Percentiles rank a stretch among this genome's conserved stretches.
These are phyloP conservation scores for Trametopsis cervina DNA, from an alignment of 768 basidiomycete genomes.

Conservation along the genomic window DNA sequence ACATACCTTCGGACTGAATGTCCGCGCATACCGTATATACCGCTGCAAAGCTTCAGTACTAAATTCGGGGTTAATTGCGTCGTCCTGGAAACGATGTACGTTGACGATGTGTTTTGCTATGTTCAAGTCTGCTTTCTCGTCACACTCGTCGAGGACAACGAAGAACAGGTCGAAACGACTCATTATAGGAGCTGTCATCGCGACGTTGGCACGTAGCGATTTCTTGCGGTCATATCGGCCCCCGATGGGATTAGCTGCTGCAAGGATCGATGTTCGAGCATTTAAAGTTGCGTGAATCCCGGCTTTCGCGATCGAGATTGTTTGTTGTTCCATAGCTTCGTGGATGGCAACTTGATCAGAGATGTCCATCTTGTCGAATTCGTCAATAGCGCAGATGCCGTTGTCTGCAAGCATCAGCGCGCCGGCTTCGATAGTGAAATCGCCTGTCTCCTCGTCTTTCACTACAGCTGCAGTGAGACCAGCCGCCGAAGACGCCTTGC, in stretches of 20 bases:
- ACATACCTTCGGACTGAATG: conserved; percentile 92
- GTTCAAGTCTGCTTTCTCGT: conserved; percentile 85
- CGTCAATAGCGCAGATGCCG: conserved; percentile 99
- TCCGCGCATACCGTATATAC: conserved; percentile 95
- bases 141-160: conserved; percentile 95
- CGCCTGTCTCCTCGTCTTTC: conserved; percentile 97
- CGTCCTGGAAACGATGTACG: conserved; percentile 92
- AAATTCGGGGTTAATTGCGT: conserved; percentile 94
- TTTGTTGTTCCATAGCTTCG: conserved; percentile 99
- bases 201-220: conserved; percentile 84
- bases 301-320: conserved; percentile 97
- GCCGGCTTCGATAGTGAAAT: conserved; percentile 99
- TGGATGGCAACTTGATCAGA: conserved; percentile 98
- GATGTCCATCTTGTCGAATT: conserved; percentile 99
- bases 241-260: conserved; percentile 96
- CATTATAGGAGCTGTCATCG: conserved; percentile 99
- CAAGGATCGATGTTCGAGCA: conserved; percentile 94
- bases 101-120: conserved; percentile 97
- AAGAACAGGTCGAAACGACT: conserved; percentile 98
- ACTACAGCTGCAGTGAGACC: conserved; percentile 99
- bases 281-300: conserved; percentile 99
- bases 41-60: conserved; percentile 94
- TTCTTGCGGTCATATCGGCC: conserved; percentile 96
- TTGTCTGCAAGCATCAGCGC: conserved; percentile 99
- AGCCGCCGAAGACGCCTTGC: conserved; percentile 98